phyloP scores from a whole-genome alignment of 495 filamentous ascomycete genomes.

The Penicillium paxilli region DNA sequence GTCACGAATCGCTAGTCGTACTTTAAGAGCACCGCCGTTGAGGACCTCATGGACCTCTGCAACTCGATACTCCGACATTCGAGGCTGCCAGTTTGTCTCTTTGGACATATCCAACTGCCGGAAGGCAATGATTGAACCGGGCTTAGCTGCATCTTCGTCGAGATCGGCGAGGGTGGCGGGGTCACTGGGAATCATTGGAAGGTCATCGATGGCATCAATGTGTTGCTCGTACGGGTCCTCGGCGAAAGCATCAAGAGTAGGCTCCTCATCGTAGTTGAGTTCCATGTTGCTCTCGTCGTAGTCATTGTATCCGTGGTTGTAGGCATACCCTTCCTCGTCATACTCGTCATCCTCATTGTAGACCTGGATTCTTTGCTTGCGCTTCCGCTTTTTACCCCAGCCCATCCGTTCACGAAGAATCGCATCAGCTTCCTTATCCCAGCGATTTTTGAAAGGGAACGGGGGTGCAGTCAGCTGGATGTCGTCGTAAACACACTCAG shows the following conservation, averaged over 20 bases:
- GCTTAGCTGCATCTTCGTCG: conserved; percentile 47
- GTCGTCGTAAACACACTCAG: conserved; percentile 80
- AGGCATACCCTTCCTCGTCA: conserved; percentile 6
- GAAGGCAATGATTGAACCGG: conserved; percentile 77
- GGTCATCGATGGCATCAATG: conserved; percentile 42
- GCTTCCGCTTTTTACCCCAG: conserved; percentile 54
- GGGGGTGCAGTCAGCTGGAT: conserved; percentile 74
- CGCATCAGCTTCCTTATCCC: conserved; percentile 73
- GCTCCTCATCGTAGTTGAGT: conserved; percentile 55
- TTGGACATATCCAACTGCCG: conserved; percentile 73
- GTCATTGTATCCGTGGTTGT: conserved; percentile 2
- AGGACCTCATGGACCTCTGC: conserved; percentile 59
- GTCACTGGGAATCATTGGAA: conserved; percentile 69
- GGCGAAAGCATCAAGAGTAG: conserved; percentile 9
- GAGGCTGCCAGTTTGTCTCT: conserved; percentile 76
- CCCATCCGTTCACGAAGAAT: conserved; percentile 39
- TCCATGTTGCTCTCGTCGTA: conserved; percentile 35
- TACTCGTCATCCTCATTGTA: conserved; percentile 31
- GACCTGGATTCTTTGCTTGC: conserved; percentile 52
- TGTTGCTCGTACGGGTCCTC: conserved; percentile 1
- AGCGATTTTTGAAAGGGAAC: conserved; percentile 88
- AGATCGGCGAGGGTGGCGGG: conserved; percentile 55
- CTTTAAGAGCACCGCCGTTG: conserved; percentile 48
- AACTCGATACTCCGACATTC: conserved; percentile 64
- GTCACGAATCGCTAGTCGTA: conserved; percentile 73